These are phyloP conservation scores for Apiospora kogelbergensis DNA, from an alignment of 2,329 filamentous ascomycete genomes.

Conservation along the genomic window DNA sequence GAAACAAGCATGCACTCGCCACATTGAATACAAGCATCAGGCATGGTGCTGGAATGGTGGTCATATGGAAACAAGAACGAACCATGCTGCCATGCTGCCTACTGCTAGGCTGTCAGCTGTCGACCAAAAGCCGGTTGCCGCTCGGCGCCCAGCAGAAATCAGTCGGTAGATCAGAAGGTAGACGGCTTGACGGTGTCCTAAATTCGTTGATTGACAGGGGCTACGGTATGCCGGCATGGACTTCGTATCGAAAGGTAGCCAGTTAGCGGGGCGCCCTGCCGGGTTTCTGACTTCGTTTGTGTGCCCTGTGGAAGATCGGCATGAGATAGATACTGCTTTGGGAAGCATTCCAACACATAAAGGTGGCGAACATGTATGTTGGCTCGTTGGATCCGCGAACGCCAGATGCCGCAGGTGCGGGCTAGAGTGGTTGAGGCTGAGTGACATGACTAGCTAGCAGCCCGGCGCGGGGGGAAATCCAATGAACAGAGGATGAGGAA, in stretches of 20 bases:
- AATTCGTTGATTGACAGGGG: background rate
- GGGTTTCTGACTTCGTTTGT: background rate
- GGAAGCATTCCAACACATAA: background rate
- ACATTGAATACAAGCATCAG: background rate
- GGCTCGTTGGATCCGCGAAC: background rate
- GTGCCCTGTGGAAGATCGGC: background rate
- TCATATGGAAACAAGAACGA: background rate
- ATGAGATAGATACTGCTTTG: background rate
- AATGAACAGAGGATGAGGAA: background rate
- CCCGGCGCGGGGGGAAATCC: background rate
- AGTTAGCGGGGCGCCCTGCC: background rate
- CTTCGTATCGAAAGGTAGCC: background rate
- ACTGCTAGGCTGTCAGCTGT: too few relatives aligned
- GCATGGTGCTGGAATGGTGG: background rate
- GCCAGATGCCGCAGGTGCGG: background rate
- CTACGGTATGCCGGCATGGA: background rate
- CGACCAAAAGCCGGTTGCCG: background rate
- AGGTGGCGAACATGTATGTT: background rate
- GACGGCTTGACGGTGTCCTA: background rate
- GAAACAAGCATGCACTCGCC: background rate
- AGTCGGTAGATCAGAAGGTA: too few relatives aligned
- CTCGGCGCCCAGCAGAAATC: background rate
- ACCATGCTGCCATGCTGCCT: background rate
- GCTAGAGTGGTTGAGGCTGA: conserved; percentile 5
- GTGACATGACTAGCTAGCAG: conserved; percentile 8